Evolutionary conservation across 108 stramenopile species (phyloP).

Genomic region (Cyclotella baltica): DNA sequence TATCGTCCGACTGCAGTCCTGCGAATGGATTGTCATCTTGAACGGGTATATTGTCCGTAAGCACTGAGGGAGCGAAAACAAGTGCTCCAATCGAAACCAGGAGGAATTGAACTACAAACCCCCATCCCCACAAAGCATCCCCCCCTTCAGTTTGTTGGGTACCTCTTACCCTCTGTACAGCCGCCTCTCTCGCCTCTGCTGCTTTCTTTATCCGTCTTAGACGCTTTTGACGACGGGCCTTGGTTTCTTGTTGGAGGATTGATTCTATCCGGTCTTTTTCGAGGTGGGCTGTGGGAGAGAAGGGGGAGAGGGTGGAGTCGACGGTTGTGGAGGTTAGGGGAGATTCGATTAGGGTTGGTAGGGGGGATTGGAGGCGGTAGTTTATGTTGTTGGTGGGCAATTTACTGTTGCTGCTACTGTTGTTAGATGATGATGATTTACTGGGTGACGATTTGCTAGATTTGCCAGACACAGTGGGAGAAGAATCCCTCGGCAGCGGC

Average conservation of each 20-base stretch:
- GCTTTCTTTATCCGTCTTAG: constrained; percentile 38
- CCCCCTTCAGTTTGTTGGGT: constrained; percentile 13
- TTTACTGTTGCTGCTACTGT: not conserved
- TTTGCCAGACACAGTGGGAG: too few relatives aligned
- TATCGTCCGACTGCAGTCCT: constrained; percentile 44
- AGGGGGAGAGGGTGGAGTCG: constrained; percentile 7
- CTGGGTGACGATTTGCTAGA: too few relatives aligned
- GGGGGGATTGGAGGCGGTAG: not conserved
- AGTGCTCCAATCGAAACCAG: constrained; percentile 32
- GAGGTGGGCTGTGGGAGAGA: not conserved
- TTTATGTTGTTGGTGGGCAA: not conserved
- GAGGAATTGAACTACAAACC: constrained; percentile 32
- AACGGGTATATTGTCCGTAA: constrained; percentile 24
- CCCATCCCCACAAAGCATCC: constrained; percentile 26
- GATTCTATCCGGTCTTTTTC: constrained; percentile 12
- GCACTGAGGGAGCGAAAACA: constrained; percentile 35
- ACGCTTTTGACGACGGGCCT: constrained; percentile 19
- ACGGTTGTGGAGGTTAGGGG: constrained; percentile 16
- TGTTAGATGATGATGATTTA: not conserved
- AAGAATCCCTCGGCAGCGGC: not conserved
- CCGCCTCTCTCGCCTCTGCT: constrained; percentile 42
- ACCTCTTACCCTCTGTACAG: constrained; percentile 44
- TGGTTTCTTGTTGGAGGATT: constrained; percentile 17
- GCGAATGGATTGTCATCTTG: constrained; percentile 48
- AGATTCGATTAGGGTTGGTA: constrained; percentile 15